Evolutionary conservation across 768 basidiomycete species (phyloP).

Genomic region (Pholiota microspora): DNA sequence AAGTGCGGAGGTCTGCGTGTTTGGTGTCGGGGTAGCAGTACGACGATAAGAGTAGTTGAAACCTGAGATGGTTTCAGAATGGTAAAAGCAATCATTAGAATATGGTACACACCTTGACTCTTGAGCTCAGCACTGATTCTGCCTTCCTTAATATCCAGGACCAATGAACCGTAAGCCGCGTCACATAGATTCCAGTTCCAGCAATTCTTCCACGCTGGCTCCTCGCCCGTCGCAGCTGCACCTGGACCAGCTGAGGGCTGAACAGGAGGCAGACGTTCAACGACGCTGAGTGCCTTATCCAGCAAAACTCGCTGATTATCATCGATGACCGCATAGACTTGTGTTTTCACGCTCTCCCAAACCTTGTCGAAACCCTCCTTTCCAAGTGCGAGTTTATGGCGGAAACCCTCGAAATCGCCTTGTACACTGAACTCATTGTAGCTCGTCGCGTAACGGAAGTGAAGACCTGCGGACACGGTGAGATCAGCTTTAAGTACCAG

Average conservation of each 20-base stretch:
- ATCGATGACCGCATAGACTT: slow-evolving; percentile 90
- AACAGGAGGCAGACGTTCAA: slow-evolving; percentile 72
- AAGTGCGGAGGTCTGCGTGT: slow-evolving; percentile 51
- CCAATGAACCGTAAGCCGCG: slow-evolving; percentile 86
- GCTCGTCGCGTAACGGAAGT: slow-evolving; percentile 94
- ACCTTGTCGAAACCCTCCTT: slow-evolving; percentile 86
- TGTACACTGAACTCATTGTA: slow-evolving; percentile 98
- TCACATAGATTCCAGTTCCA: slow-evolving; percentile 99
- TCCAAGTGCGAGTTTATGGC: slow-evolving; percentile 72
- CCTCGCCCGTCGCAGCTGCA: slow-evolving; percentile 64
- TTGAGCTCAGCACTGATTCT: slow-evolving; percentile 90
- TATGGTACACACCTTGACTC: slow-evolving; percentile 68
- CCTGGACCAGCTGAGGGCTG: slow-evolving; percentile 45
- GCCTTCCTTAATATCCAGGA: slow-evolving; percentile 90
- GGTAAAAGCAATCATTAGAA: too few species aligned
- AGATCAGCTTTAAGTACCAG: slow-evolving; percentile 92
- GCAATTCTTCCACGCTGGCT: slow-evolving; percentile 97
- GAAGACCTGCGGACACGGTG: slow-evolving; percentile 90
- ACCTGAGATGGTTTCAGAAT: too few species aligned
- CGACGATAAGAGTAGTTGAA: slow-evolving; percentile 96
- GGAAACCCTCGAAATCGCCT: slow-evolving; percentile 84
- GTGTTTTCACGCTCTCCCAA: slow-evolving; percentile 91
- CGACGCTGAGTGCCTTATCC: slow-evolving; percentile 84
- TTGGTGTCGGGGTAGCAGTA: slow-evolving; percentile 65
- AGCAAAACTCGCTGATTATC: slow-evolving; percentile 85